Conservation (phyloP, 1,139 yeast species). For the Blastobotrys petasosporus region DNA sequence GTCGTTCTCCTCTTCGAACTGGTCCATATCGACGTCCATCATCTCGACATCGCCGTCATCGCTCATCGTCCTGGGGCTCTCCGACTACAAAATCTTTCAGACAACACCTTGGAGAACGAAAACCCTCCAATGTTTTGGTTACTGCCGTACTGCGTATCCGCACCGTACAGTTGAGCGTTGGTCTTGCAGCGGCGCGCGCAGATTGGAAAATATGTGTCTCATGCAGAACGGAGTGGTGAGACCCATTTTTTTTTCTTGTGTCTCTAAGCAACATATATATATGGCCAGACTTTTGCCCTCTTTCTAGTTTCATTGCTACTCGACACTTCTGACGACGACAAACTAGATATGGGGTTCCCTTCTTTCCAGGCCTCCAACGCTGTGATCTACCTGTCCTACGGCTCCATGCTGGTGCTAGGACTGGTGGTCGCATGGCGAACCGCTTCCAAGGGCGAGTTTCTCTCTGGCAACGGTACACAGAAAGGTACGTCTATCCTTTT, state of each 20-base stretch:
- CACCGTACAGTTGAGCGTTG: too few species aligned
- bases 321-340: background rate
- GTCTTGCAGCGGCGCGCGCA: background rate
- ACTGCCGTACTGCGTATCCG: too few species aligned
- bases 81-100: background rate
- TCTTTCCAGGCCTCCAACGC: slow-evolving; percentile 59
- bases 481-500: slow-evolving; percentile 38
- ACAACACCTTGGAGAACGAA: too few species aligned
- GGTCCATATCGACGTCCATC: slow-evolving; percentile 9
- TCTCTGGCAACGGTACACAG: slow-evolving; percentile 76
- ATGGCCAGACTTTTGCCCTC: background rate
- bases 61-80: background rate
- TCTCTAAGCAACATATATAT: background rate
- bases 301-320: background rate
- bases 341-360: slow-evolving; percentile 27
- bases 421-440: slow-evolving; percentile 31
- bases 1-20: background rate
- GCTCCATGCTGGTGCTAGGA: slow-evolving; percentile 46
- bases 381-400: slow-evolving; percentile 69
- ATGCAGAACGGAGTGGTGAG: background rate
- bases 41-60: slow-evolving; percentile 10
- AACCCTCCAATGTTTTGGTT: too few species aligned
- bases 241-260: background rate
- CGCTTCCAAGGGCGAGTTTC: slow-evolving; percentile 43
- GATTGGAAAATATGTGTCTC: background rate